phyloP scores from a whole-genome alignment of 2,329 filamentous ascomycete genomes.

The Chaetomium globosum region DNA sequence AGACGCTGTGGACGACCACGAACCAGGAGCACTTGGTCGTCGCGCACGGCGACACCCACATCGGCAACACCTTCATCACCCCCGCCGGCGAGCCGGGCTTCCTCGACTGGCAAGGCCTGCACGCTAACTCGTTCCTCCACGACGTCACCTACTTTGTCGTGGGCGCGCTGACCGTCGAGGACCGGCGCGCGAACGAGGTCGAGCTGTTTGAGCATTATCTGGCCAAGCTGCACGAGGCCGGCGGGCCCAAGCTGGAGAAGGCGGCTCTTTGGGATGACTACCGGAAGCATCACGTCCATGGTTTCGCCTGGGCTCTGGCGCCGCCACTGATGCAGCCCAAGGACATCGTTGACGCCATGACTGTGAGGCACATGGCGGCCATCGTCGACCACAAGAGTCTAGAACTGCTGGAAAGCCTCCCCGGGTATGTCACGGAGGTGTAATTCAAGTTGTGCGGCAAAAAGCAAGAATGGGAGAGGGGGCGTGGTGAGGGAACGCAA shows the following conservation, averaged over 20 bases:
- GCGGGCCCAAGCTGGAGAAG: constrained; percentile 40
- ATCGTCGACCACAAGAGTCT: constrained; percentile 43
- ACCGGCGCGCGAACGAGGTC: constrained; percentile 46
- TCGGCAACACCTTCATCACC: constrained; percentile 50
- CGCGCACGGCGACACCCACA: constrained; percentile 49
- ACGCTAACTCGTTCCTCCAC: constrained; percentile 49
- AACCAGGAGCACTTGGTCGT: constrained; percentile 44
- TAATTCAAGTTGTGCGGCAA: neutral
- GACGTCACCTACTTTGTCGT: constrained; percentile 49
- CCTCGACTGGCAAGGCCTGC: constrained; percentile 49
- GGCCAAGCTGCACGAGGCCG: constrained; percentile 40
- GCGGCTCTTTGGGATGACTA: constrained; percentile 41
- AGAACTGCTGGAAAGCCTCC: constrained; percentile 39
- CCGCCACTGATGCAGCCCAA: constrained; percentile 44
- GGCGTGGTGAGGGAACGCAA: neutral
- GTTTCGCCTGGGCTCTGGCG: constrained; percentile 43
- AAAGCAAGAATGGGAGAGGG: neutral
- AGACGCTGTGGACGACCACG: constrained; percentile 44
- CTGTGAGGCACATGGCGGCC: constrained; percentile 40
- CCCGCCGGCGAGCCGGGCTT: constrained; percentile 44
- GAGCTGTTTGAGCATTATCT: constrained; percentile 42
- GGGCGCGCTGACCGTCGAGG: constrained; percentile 45
- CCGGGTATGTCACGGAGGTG: constrained; percentile 24
- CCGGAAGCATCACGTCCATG: constrained; percentile 41
- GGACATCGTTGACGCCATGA: constrained; percentile 42